Conservation (phyloP, 441 rosid species). For the Pelargonium cotyledonis region DNA sequence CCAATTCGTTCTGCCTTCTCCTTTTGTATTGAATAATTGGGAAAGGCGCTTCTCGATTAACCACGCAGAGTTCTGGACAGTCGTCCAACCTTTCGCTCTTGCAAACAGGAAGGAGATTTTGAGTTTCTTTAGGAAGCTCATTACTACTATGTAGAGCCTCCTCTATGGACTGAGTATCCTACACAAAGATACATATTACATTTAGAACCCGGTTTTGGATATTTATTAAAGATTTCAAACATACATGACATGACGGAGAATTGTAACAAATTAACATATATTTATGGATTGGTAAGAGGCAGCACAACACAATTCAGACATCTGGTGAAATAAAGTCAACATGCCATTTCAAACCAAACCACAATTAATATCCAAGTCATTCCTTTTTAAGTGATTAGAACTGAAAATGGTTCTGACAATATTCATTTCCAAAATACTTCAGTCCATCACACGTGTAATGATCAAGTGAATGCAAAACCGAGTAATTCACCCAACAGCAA, state of each 20-base stretch:
- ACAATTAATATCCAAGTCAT: neutral
- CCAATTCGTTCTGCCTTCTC: conserved; percentile 51
- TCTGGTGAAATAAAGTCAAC: too few relatives aligned
- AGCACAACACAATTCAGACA: neutral
- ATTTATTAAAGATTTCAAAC: neutral
- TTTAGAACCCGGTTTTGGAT: neutral
- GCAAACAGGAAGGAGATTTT: conserved; percentile 29
- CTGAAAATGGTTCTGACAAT: neutral
- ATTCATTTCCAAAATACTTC: neutral
- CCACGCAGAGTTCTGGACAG: conserved; percentile 39
- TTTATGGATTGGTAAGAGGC: neutral
- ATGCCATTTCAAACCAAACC: neutral
- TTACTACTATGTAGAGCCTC: conserved; percentile 28
- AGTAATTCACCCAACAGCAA: neutral
- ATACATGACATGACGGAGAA: neutral
- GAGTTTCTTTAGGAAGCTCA: conserved; percentile 42
- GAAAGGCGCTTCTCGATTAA: conserved; percentile 54
- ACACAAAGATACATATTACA: conserved; percentile 20
- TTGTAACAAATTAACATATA: neutral
- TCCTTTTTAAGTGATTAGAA: neutral
- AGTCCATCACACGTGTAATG: neutral
- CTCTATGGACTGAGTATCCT: conserved; percentile 35
- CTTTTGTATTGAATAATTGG: conserved; percentile 69
- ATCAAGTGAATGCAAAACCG: neutral
- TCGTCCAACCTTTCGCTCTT: conserved; percentile 48